Percentiles rank a stretch among this genome's conserved stretches.
These are phyloP conservation scores for Psilocybe mexicana DNA, from an alignment of 1,284 basidiomycete species.

Conservation along the genomic window DNA sequence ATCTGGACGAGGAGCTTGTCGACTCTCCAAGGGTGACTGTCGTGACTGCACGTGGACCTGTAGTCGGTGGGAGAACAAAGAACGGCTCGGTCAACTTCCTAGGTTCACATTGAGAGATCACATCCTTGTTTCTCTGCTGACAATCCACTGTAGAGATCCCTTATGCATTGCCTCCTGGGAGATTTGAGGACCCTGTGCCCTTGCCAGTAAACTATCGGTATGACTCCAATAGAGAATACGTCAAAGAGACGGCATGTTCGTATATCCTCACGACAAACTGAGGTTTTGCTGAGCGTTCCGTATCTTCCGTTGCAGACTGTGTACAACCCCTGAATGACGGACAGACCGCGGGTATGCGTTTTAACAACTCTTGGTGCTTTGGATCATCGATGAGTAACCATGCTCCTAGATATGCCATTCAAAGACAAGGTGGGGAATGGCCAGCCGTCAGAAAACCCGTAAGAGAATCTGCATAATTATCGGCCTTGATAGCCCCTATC, in stretches of 20 bases:
- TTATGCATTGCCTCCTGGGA: constrained; percentile 61
- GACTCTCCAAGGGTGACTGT: constrained; percentile 44
- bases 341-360: constrained; percentile 48
- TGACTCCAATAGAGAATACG: constrained; percentile 54
- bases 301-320: constrained; percentile 41
- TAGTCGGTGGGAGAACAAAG: constrained; percentile 57
- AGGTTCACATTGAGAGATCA: constrained; percentile 39
- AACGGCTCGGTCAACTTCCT: constrained; percentile 66
- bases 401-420: constrained; percentile 38
- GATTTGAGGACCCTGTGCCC: constrained; percentile 64
- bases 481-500: background rate
- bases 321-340: constrained; percentile 65
- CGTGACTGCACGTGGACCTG: constrained; percentile 52
- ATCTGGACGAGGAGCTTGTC: constrained; percentile 47
- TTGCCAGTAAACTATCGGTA: constrained; percentile 57
- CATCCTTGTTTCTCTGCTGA: background rate
- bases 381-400: background rate
- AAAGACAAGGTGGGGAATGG: constrained; percentile 66
- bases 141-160: constrained; percentile 58
- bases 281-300: background rate
- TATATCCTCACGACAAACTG: constrained; percentile 6
- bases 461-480: constrained; percentile 6
- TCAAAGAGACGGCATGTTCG: constrained; percentile 60
- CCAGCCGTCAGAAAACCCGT: constrained; percentile 71
- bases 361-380: background rate